Percentiles rank a stretch among this genome's conserved stretches.
phyloP scores from a whole-genome alignment of 805 yeast species.

The Metschnikowia peoriensis region DNA sequence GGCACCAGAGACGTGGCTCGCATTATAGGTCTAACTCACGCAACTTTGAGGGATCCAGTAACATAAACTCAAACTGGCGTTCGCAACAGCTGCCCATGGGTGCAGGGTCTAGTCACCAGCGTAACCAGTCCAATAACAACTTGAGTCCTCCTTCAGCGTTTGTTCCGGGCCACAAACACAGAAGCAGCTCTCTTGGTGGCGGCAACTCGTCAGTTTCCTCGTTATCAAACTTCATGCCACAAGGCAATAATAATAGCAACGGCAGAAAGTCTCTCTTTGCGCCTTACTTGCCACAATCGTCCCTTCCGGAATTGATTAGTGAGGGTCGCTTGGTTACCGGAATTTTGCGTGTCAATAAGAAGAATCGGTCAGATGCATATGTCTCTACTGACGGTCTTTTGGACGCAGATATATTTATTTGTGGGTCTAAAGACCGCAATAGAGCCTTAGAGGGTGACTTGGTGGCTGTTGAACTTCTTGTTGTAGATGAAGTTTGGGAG shows the following conservation, averaged over 20 bases:
- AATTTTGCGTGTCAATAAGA: conserved; percentile 87
- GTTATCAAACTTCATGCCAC: conserved; percentile 37
- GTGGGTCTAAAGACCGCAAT: conserved; percentile 97
- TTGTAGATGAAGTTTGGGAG: conserved; percentile 97
- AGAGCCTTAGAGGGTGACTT: conserved; percentile 96
- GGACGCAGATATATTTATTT: conserved; percentile 95
- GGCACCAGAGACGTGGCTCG: conserved; percentile 40
- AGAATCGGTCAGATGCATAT: conserved; percentile 96
- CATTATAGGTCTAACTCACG: conserved; percentile 41
- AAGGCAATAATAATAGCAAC: conserved; percentile 32
- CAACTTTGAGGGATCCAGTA: conserved; percentile 40
- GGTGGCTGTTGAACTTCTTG: conserved; percentile 91
- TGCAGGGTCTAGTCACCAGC: conserved; percentile 21
- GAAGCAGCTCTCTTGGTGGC: conserved; percentile 62
- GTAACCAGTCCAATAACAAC: conserved; percentile 23
- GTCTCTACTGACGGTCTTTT: conserved; percentile 95
- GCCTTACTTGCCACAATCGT: conserved; percentile 91
- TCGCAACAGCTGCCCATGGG: conserved; percentile 45
- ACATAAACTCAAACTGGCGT: conserved; percentile 61
- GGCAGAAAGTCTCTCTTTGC: conserved; percentile 84
- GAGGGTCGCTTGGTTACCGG: conserved; percentile 95
- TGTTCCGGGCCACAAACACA: conserved; percentile 76
- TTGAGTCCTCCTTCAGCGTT: conserved; percentile 45
- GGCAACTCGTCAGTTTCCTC: conserved; percentile 61
- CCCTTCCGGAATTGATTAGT: conserved; percentile 81